Conservation (phyloP, 2,329 filamentous ascomycete genomes). For the Polychaeton citri region DNA sequence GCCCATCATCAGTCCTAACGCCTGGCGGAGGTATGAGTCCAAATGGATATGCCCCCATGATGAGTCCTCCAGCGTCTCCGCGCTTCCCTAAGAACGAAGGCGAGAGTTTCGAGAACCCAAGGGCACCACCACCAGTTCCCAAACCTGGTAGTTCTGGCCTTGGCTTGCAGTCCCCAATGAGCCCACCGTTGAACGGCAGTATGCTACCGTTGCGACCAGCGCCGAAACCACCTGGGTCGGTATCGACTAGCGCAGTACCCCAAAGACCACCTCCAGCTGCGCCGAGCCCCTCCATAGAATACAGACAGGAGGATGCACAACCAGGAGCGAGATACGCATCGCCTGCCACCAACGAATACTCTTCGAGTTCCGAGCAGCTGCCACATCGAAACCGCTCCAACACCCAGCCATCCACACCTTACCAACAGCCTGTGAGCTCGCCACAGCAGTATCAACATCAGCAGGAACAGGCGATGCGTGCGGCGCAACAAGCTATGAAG, state of each 20-base stretch:
- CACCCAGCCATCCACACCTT: slow-evolving; percentile 27
- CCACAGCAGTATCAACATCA: slow-evolving; percentile 50
- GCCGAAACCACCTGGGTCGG: slow-evolving; percentile 62
- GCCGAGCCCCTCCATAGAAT: not conserved
- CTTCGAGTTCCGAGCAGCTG: slow-evolving; percentile 12
- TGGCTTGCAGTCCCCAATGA: slow-evolving; percentile 32
- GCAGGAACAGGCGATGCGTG: slow-evolving; percentile 70
- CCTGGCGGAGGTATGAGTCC: slow-evolving; percentile 17
- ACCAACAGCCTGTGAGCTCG: slow-evolving; percentile 33
- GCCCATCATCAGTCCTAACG: slow-evolving; percentile 17
- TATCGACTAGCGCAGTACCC: slow-evolving; percentile 35
- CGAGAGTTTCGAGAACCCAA: slow-evolving; percentile 93
- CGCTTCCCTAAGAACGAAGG: slow-evolving; percentile 80
- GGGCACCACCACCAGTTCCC: slow-evolving; percentile 82
- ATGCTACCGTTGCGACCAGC: slow-evolving; percentile 67
- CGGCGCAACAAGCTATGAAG: slow-evolving; percentile 63
- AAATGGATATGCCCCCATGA: slow-evolving; percentile 44
- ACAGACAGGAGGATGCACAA: slow-evolving; percentile 25
- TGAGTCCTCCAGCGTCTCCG: slow-evolving; percentile 71
- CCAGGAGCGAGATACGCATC: slow-evolving; percentile 30
- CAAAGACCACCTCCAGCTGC: slow-evolving; percentile 27
- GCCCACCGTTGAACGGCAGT: slow-evolving; percentile 29
- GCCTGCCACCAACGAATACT: slow-evolving; percentile 25
- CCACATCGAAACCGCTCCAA: slow-evolving; percentile 29
- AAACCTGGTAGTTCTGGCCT: slow-evolving; percentile 24